Evolutionary conservation across 805 yeast species (phyloP).

Genomic region (Hanseniaspora valbyensis): DNA sequence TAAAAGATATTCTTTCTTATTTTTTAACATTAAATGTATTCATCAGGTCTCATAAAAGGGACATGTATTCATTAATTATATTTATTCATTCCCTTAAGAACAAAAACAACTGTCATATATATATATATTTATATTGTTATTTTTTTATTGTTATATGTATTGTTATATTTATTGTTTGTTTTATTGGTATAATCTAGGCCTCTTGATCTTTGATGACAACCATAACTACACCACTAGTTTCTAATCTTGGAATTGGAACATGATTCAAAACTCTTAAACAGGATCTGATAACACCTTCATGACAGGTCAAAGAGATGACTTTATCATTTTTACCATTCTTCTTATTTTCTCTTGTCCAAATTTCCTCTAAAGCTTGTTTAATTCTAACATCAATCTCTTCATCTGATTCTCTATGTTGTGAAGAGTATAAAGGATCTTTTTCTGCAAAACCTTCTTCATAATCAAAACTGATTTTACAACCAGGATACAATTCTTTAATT

Average conservation of each 20-base stretch:
- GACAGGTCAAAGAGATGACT: constrained; percentile 43
- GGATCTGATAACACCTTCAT: constrained; percentile 49
- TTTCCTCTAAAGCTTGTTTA: constrained; percentile 35
- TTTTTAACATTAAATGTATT: no score
- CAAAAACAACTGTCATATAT: no score
- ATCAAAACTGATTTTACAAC: constrained; percentile 23
- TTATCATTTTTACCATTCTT: constrained; percentile 10
- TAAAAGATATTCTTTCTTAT: no score
- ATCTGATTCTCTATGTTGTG: constrained; percentile 39
- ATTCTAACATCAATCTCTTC: constrained; percentile 42
- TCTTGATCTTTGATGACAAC: constrained; percentile 40
- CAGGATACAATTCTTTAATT: not conserved
- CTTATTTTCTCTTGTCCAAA: constrained; percentile 18
- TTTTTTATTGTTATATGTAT: no score
- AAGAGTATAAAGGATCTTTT: constrained; percentile 38
- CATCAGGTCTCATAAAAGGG: no score
- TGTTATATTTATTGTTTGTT: no score
- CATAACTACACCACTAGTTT: constrained; percentile 59
- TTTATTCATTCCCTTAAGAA: no score
- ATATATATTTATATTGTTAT: no score
- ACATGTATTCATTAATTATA: no score
- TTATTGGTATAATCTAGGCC: no score
- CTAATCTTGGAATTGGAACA: constrained; percentile 41
- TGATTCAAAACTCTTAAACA: constrained; percentile 43
- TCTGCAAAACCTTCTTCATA: constrained; percentile 40